Evolutionary conservation across 1,284 basidiomycete genomes (phyloP).

Genomic region (Boletus austroedulis): DNA sequence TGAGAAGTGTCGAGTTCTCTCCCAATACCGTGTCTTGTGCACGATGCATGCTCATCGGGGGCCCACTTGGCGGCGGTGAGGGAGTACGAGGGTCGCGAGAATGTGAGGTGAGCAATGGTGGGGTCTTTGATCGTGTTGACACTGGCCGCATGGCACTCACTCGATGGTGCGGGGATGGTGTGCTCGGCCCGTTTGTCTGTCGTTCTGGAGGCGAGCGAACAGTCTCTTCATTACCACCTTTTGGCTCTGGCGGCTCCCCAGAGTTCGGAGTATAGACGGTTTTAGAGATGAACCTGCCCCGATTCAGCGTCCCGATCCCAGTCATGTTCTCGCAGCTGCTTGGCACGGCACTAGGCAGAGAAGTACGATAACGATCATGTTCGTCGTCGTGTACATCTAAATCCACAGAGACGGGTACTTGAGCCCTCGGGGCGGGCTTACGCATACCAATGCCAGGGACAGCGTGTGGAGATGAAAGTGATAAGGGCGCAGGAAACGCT

Average conservation of each 20-base stretch:
- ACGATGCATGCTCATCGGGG: conserved; percentile 12
- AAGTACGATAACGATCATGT: conserved; percentile 38
- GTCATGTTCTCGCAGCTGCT: conserved; percentile 56
- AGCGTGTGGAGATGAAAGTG: conserved; percentile 27
- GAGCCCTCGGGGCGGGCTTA: conserved; percentile 58
- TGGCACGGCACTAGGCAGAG: conserved; percentile 51
- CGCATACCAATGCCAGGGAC: conserved; percentile 40
- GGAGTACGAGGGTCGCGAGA: conserved; percentile 27
- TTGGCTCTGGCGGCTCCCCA: conserved; percentile 10
- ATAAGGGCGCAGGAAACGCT: conserved; percentile 16
- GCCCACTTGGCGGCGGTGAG: conserved; percentile 22
- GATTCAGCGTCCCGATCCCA: conserved; percentile 52
- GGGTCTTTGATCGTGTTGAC: conserved; percentile 36
- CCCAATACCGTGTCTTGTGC: conserved; percentile 23
- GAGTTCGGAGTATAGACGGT: conserved; percentile 6
- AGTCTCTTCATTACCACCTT: conserved; percentile 16
- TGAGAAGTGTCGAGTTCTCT: conserved; percentile 40
- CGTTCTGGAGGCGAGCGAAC: conserved; percentile 16
- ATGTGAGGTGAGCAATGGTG: conserved; percentile 34
- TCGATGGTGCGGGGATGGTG: conserved; percentile 32
- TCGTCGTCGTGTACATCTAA: conserved; percentile 41
- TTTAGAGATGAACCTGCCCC: conserved; percentile 30
- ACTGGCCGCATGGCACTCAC: conserved; percentile 28
- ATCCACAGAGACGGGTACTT: conserved; percentile 58
- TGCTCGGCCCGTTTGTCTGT: conserved; percentile 20